These are phyloP conservation scores for Aspergillus sp. DNA, from an alignment of 2,329 filamentous ascomycete genomes.

Conservation along the genomic window DNA sequence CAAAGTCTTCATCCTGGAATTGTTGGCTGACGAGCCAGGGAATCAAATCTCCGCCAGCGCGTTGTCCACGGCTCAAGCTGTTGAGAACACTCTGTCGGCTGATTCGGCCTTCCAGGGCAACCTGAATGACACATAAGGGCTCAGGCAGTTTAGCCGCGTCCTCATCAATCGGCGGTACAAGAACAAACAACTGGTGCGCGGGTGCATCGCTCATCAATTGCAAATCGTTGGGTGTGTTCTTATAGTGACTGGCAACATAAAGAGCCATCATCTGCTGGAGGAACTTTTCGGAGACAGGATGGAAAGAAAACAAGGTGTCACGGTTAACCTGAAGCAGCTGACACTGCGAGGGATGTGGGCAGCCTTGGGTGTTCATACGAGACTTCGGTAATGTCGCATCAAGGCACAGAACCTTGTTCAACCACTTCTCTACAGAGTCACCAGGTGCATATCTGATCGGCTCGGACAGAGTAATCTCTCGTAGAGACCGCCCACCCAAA, in stretches of 20 bases:
- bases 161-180: slow-evolving; percentile 81
- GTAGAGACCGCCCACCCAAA: slow-evolving; percentile 71
- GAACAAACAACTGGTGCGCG: slow-evolving; percentile 91
- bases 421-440: slow-evolving; percentile 91
- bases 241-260: slow-evolving; percentile 96
- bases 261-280: slow-evolving; percentile 97
- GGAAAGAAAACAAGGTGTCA: slow-evolving; percentile 96
- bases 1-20: slow-evolving; percentile 97
- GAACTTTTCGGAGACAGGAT: slow-evolving; percentile 95
- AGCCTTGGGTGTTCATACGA: slow-evolving; percentile 71
- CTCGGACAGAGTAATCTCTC: slow-evolving; percentile 89
- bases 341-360: slow-evolving; percentile 86
- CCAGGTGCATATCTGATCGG: slow-evolving; percentile 93
- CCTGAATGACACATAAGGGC: slow-evolving; percentile 90
- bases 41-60: slow-evolving; percentile 89
- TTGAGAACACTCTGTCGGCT: slow-evolving; percentile 90
- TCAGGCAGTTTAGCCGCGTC: slow-evolving; percentile 79
- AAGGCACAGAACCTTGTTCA: slow-evolving; percentile 89
- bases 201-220: slow-evolving; percentile 98
- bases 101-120: slow-evolving; percentile 91
- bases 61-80: slow-evolving; percentile 81
- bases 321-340: slow-evolving; percentile 92
- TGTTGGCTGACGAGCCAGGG: slow-evolving; percentile 98
- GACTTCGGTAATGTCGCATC: slow-evolving; percentile 85
- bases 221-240: slow-evolving; percentile 97